These are phyloP conservation scores for Alternaria ethzedia DNA, from an alignment of 2,329 filamentous ascomycete genomes.

Conservation along the genomic window DNA sequence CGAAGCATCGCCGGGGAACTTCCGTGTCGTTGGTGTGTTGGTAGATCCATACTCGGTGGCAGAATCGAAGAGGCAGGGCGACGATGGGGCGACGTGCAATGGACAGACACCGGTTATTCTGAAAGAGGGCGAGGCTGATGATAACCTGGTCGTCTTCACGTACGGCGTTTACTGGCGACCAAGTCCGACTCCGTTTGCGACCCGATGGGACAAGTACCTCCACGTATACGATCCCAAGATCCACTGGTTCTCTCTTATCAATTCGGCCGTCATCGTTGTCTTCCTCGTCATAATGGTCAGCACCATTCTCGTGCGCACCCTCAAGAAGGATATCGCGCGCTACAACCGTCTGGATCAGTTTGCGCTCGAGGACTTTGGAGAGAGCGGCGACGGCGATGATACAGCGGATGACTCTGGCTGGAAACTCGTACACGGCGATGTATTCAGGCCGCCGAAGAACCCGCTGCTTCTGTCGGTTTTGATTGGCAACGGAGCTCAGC, in stretches of 20 bases:
- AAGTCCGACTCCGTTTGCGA: conserved; percentile 89
- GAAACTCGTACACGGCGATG: conserved; percentile 97
- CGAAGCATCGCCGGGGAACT: conserved; percentile 72
- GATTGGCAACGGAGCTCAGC: conserved; percentile 90
- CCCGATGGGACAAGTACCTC: conserved; percentile 97
- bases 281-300: conserved; percentile 90
- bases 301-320: conserved; percentile 85
- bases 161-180: conserved; percentile 91
- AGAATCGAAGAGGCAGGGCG: conserved; percentile 61
- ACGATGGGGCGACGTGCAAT: conserved; percentile 67
- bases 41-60: conserved; percentile 80
- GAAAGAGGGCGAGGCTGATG: conserved; percentile 65
- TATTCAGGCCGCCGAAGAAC: conserved; percentile 86
- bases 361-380: conserved; percentile 85
- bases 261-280: conserved; percentile 92
- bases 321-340: conserved; percentile 93
- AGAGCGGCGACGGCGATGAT: conserved; percentile 78
- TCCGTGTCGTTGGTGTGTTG: conserved; percentile 88
- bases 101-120: conserved; percentile 68
- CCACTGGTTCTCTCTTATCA: conserved; percentile 98
- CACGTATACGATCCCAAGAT: conserved; percentile 98
- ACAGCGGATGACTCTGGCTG: conserved; percentile 97
- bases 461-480: conserved; percentile 86
- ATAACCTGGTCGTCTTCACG: conserved; percentile 73
- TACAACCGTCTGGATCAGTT: conserved; percentile 96